phyloP scores from a whole-genome alignment of 495 filamentous ascomycete species.

The Penicillium dipodomyicola region DNA sequence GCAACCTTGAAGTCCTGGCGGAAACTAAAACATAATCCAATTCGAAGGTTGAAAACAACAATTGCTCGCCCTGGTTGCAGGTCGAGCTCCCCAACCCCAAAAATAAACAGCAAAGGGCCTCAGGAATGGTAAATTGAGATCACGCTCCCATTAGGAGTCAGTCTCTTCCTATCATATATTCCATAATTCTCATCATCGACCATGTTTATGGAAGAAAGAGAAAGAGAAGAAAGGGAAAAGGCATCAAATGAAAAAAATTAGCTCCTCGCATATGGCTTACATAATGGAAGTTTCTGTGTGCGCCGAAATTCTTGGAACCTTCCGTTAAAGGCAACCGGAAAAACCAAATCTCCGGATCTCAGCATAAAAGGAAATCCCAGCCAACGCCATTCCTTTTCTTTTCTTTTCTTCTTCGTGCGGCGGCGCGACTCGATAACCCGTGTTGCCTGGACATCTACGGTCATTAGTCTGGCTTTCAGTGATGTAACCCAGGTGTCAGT shows the following conservation, averaged over 20 bases:
- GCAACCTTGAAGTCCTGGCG: not conserved
- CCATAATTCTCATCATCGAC: constrained; percentile 56
- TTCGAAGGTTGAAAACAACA: not conserved
- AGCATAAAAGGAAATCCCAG: constrained; percentile 27
- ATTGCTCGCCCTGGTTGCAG: not conserved
- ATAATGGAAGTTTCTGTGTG: constrained; percentile 9
- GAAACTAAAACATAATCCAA: not conserved
- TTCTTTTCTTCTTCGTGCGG: constrained; percentile 60
- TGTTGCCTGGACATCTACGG: constrained; percentile 52
- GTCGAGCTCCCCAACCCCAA: constrained; percentile 3
- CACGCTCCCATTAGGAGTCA: constrained; percentile 52
- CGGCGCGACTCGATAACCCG: constrained; percentile 54
- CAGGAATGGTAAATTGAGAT: constrained; percentile 53
- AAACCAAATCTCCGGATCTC: constrained; percentile 6
- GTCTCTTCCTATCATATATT: constrained; percentile 62
- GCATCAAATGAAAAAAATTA: constrained; percentile 13
- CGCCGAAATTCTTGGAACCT: constrained; percentile 4
- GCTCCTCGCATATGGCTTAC: constrained; percentile 10
- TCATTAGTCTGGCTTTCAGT: constrained; percentile 28
- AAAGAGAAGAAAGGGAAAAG: constrained; percentile 13
- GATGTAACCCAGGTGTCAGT: constrained; percentile 58
- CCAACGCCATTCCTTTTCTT: constrained; percentile 24
- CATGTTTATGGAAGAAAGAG: constrained; percentile 30
- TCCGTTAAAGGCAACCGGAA: constrained; percentile 12
- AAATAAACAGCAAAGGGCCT: constrained; percentile 31